These are phyloP conservation scores for Podaxis pistillaris DNA, from an alignment of 768 basidiomycete species.

Conservation along the genomic window DNA sequence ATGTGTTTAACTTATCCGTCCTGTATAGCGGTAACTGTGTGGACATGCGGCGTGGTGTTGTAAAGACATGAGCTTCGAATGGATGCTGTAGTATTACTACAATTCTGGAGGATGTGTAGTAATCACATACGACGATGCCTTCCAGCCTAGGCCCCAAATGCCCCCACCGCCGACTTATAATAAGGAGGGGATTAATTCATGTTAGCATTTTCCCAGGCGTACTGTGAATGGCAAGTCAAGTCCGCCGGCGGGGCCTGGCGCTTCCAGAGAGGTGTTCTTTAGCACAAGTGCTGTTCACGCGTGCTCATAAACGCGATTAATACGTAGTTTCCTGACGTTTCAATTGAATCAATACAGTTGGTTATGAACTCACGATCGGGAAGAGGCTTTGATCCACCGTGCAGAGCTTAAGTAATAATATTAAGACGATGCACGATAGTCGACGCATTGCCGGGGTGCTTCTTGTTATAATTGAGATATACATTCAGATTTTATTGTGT, in stretches of 20 bases:
- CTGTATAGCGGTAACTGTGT: neutral
- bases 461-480: neutral
- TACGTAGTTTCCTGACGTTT: neutral
- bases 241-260: slow-evolving; percentile 2
- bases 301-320: neutral
- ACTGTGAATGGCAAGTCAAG: neutral
- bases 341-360: neutral
- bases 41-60: neutral
- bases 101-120: neutral
- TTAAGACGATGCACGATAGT: neutral
- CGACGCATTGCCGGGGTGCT: neutral
- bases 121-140: neutral
- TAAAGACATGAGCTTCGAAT: neutral
- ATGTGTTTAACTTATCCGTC: neutral
- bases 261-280: neutral
- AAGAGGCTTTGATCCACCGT: neutral
- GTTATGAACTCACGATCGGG: neutral
- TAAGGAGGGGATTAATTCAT: neutral
- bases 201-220: neutral
- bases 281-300: neutral
- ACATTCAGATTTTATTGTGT: neutral
- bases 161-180: neutral
- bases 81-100: neutral
- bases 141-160: neutral
- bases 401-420: neutral